Conservation (phyloP, 345 rosid species). For the Acer negundo region DNA sequence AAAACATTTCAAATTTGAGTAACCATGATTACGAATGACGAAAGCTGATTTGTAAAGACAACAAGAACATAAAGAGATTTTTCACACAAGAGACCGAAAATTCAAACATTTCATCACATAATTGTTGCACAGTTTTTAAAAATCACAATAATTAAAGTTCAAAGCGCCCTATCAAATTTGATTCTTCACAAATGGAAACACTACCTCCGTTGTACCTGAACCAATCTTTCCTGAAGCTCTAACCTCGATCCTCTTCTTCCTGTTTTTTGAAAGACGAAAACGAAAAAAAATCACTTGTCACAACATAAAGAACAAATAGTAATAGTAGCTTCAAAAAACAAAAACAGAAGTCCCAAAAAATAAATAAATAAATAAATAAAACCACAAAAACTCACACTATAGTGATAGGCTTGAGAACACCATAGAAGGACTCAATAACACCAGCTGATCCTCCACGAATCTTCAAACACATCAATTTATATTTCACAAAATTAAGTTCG, state of each 20-base stretch:
- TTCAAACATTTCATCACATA: no score
- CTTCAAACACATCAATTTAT: constrained; percentile 30
- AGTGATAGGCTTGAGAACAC: constrained; percentile 74
- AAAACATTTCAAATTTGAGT: not conserved
- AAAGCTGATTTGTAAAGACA: not conserved
- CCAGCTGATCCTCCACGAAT: constrained; percentile 94
- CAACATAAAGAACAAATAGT: not conserved
- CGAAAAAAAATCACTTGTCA: not conserved
- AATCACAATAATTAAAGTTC: no score
- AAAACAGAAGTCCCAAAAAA: no score
- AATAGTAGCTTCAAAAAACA: no score
- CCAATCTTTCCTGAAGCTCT: constrained; percentile 67
- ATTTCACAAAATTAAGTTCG: not conserved
- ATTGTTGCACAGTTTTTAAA: no score
- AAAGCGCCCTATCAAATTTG: no score
- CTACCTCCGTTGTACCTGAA: constrained; percentile 89
- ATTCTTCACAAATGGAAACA: not conserved
- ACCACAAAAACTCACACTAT: no score
- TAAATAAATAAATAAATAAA: no score
- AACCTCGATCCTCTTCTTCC: constrained; percentile 64
- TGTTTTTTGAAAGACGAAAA: constrained; percentile 16
- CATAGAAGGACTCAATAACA: constrained; percentile 76
- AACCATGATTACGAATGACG: not conserved
- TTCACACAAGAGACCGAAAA: not conserved
- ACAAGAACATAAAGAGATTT: not conserved